A percentile compares a stretch with the other conserved stretches of the same genome.
phyloP scores from a whole-genome alignment of 2,329 filamentous ascomycete species.

The Stachybotrys echinatus region DNA sequence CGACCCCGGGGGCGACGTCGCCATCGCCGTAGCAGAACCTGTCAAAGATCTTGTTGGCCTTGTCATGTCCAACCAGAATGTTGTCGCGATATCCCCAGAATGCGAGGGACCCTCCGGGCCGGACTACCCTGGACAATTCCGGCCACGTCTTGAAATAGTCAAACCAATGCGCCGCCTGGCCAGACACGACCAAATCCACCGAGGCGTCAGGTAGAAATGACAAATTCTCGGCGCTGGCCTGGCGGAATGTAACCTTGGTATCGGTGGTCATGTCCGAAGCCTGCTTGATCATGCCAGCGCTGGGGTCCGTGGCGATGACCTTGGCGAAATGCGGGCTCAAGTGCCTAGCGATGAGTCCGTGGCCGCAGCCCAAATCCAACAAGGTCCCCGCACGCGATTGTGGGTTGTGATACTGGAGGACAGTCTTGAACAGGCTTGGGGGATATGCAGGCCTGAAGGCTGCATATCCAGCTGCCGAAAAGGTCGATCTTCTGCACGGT shows the following conservation, averaged over 20 bases:
- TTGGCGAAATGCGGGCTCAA: constrained; percentile 46
- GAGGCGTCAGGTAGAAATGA: constrained; percentile 40
- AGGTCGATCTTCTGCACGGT: constrained; percentile 44
- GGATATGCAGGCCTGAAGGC: constrained; percentile 57
- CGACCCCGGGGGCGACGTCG: constrained; percentile 35
- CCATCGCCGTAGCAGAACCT: constrained; percentile 48
- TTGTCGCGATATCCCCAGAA: constrained; percentile 65
- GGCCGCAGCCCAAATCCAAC: constrained; percentile 60
- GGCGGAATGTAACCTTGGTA: constrained; percentile 41
- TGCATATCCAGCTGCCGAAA: constrained; percentile 53
- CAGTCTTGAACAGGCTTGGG: constrained; percentile 42
- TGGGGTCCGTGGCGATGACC: constrained; percentile 52
- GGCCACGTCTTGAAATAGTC: constrained; percentile 50
- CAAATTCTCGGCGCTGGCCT: constrained; percentile 49
- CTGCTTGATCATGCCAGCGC: constrained; percentile 50
- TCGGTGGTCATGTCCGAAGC: constrained; percentile 34
- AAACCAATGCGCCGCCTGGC: constrained; percentile 64
- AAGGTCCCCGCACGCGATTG: constrained; percentile 23
- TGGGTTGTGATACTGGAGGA: constrained; percentile 48
- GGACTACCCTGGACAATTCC: constrained; percentile 47
- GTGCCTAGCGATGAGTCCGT: constrained; percentile 50
- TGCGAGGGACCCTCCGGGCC: constrained; percentile 52
- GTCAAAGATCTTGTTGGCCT: constrained; percentile 47
- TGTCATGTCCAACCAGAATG: constrained; percentile 47
- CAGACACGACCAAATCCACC: constrained; percentile 46